Base-by-base conservation (phyloP, 2,329 filamentous ascomycete genomes). In the Parastagonospora nodorum region DNA sequence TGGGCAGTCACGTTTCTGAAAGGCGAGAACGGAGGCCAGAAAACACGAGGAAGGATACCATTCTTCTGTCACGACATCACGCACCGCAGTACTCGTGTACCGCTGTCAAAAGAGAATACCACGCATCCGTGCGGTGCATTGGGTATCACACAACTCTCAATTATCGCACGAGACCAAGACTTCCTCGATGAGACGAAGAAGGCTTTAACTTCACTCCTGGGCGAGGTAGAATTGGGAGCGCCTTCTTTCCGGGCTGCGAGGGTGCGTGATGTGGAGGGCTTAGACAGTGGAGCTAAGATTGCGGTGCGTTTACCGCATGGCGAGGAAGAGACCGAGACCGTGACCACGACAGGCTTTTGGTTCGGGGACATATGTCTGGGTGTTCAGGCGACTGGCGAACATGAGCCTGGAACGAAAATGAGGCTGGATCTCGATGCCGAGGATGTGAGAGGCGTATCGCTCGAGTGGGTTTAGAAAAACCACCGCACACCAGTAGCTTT, bases 51-150 rank as follows among this genome's bases (percentile, higher is more conserved):
- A 0, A 72, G 73, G 11, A 63, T 85, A 9, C 87, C 86, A 0
- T 89, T 89, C 59, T 89, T 68, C 49, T 72, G 69, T 31, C 78
- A 88, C 40, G 87, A 89, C 65, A 71, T 82, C 10, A 88, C 86
- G 2, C 72, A 78, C 2, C 69, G 86, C 6, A 58, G 72, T n/a
- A 64, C 83, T 2, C 72, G 86, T 0, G 85, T 87, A 2, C 84
- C 85, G 6, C 60, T 76, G 2, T 60, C 71, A 0, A 59, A 45
- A 6, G 72, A 57, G 28, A 73, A 68, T 33, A 74, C 74, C 3
- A 69, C 62, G 10, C 86, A 88, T 70, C 74, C 81, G 0, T 82
- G 74, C 6, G 79, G 78, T 0, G 82, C 77, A 0, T 59, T 77
- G 11, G 85, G 85, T 0, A 59, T 74, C n/a, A 46, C 43, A 11